Conservation (phyloP, 495 filamentous ascomycete species). For the Penicillium paradoxum region DNA sequence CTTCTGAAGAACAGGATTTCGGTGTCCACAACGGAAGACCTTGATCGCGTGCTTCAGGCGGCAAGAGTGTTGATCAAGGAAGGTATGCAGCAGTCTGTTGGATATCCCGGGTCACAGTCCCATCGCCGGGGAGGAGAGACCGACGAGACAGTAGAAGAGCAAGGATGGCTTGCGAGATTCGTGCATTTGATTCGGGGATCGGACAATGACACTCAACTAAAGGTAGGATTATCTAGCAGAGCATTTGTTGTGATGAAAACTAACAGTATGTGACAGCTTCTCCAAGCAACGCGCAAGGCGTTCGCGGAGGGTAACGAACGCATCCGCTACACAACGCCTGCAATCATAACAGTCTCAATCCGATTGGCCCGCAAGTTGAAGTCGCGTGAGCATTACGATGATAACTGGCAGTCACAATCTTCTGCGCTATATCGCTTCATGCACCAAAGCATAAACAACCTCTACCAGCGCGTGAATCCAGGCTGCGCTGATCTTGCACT, state of each 20-base stretch:
- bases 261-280: slow-evolving; percentile 50
- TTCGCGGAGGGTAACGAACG: slow-evolving; percentile 92
- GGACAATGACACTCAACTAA: slow-evolving; percentile 90
- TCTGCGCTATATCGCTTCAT: slow-evolving; percentile 92
- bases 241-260: slow-evolving; percentile 4
- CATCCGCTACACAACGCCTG: slow-evolving; percentile 90
- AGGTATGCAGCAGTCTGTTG: slow-evolving; percentile 75
- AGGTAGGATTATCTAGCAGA: slow-evolving; percentile 37
- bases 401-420: slow-evolving; percentile 89
- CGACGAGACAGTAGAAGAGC: slow-evolving; percentile 95
- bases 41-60: slow-evolving; percentile 85
- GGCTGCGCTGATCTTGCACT: slow-evolving; percentile 81
- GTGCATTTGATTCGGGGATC: slow-evolving; percentile 79
- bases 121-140: slow-evolving; percentile 67
- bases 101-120: slow-evolving; percentile 72
- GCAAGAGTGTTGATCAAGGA: slow-evolving; percentile 89
- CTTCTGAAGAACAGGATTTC: slow-evolving; percentile 73
- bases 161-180: slow-evolving; percentile 90
- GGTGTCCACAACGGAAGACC: slow-evolving; percentile 68
- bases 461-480: slow-evolving; percentile 79
- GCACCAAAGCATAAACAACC: slow-evolving; percentile 77
- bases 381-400: slow-evolving; percentile 84
- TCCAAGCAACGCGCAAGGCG: slow-evolving; percentile 82
- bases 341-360: slow-evolving; percentile 83
- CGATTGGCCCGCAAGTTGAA: slow-evolving; percentile 89